These are phyloP conservation scores for Stachybotrys echinatus DNA, from an alignment of 2,329 filamentous ascomycete genomes.

Conservation along the genomic window DNA sequence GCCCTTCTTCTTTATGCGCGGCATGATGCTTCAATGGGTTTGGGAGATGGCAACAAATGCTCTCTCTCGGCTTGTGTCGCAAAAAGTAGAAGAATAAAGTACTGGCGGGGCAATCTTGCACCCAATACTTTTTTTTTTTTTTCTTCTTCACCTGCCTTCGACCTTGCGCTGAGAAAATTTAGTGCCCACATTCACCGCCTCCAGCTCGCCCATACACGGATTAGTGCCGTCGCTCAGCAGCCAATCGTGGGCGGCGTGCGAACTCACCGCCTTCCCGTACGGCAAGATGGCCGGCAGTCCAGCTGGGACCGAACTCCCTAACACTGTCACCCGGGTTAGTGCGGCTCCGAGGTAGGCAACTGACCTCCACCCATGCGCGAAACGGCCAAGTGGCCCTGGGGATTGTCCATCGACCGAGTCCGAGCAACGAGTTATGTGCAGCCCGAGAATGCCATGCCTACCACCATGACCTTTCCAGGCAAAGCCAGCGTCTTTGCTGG, in stretches of 20 bases:
- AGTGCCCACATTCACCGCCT: slow-evolving; percentile 25
- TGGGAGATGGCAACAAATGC: slow-evolving; percentile 4
- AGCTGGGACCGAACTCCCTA: background rate
- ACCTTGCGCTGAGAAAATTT: slow-evolving; percentile 21
- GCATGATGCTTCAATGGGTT: slow-evolving; percentile 43
- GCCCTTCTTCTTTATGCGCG: slow-evolving; percentile 86
- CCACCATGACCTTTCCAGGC: slow-evolving; percentile 33
- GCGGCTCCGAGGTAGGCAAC: background rate
- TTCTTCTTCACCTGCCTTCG: slow-evolving; percentile 20
- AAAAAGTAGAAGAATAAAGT: slow-evolving; percentile 2
- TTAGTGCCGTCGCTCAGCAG: background rate
- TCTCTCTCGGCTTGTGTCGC: slow-evolving; percentile 3
- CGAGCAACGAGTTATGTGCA: slow-evolving; percentile 15
- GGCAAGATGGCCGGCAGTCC: no score
- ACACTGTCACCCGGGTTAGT: background rate
- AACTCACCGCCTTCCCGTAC: background rate
- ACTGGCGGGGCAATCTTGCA: slow-evolving; percentile 22
- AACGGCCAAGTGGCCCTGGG: slow-evolving; percentile 24
- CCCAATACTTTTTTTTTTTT: slow-evolving; percentile 22
- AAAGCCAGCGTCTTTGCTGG: slow-evolving; percentile 60
- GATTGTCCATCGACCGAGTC: slow-evolving; percentile 8
- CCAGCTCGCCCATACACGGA: slow-evolving; percentile 1
- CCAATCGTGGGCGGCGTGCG: no score
- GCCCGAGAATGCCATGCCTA: slow-evolving; percentile 26
- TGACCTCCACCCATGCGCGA: background rate